phyloP scores from a whole-genome alignment of 116 monocot species.

The Dioscorea cayenensis region DNA sequence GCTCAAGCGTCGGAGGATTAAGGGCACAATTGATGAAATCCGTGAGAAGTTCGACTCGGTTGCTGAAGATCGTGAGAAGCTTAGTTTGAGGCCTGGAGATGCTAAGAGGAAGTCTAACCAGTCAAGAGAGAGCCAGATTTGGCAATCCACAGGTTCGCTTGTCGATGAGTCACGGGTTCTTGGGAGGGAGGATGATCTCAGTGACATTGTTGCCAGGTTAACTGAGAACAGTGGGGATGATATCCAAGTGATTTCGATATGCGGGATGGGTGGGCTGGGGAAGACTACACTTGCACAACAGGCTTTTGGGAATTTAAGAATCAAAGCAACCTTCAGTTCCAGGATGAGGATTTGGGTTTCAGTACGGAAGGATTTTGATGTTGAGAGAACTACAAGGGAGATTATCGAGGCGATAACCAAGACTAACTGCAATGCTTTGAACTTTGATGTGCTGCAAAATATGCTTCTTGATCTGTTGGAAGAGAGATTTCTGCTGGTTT shows the following conservation, averaged over 20 bases:
- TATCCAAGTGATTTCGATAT: not conserved
- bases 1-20: constrained; percentile 10
- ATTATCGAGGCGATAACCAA: constrained; percentile 11
- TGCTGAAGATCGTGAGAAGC: not conserved
- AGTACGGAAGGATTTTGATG: not conserved
- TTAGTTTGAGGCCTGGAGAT: not conserved
- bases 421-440: not conserved
- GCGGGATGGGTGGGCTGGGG: constrained; percentile 10
- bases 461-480: constrained; percentile 13
- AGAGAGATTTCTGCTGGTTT: constrained; percentile 43
- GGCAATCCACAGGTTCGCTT: not conserved
- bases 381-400: not conserved
- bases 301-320: not conserved
- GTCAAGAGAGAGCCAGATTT: no score
- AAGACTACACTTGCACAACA: constrained; percentile 13
- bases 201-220: constrained; percentile 1
- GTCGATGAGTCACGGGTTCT: constrained; percentile 1
- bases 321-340: not conserved
- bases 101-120: not conserved
- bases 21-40: constrained; percentile 3
- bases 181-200: constrained; percentile 16
- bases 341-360: constrained; percentile 11
- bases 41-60: constrained; percentile 6
- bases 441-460: constrained; percentile 15
- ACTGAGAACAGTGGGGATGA: not conserved